Conservation (phyloP, 139 green algal species). For the Trebouxia sp. region DNA sequence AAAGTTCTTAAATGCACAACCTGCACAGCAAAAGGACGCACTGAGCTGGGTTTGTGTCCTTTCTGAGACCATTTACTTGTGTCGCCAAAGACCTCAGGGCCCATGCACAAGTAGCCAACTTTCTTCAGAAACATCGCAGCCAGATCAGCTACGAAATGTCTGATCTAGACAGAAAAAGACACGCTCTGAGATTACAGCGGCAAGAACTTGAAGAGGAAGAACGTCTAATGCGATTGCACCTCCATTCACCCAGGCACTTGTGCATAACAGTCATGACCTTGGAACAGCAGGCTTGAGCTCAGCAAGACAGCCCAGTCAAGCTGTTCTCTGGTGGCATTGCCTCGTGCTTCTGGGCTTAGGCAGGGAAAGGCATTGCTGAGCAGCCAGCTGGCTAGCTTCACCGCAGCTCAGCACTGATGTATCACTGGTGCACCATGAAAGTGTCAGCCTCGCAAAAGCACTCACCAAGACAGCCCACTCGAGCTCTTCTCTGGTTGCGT, state of each 20-base stretch:
- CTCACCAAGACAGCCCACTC: constrained; percentile 40
- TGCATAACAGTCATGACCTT: not conserved
- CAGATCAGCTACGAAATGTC: too few species aligned
- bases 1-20: not conserved
- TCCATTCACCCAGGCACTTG: not conserved
- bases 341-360: constrained; percentile 30
- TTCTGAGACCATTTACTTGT: too few species aligned
- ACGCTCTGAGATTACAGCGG: not conserved
- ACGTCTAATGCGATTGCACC: not conserved
- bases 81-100: too few species aligned
- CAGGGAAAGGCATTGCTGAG: constrained; percentile 30
- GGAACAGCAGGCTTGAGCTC: not conserved
- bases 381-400: constrained; percentile 50
- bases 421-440: too few species aligned
- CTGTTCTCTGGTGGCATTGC: constrained; percentile 39
- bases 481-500: constrained; percentile 49
- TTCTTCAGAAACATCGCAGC: too few species aligned
- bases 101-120: too few species aligned
- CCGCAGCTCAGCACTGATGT: constrained; percentile 39
- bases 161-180: not conserved
- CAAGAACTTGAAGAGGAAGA: not conserved
- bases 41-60: too few species aligned
- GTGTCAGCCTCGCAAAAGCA: not conserved
- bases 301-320: constrained; percentile 71
- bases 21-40: too few species aligned